Percentiles rank a stretch among this genome's conserved stretches.
phyloP scores from a whole-genome alignment of 176 grass and related monocot species.

The Lolium perenne region DNA sequence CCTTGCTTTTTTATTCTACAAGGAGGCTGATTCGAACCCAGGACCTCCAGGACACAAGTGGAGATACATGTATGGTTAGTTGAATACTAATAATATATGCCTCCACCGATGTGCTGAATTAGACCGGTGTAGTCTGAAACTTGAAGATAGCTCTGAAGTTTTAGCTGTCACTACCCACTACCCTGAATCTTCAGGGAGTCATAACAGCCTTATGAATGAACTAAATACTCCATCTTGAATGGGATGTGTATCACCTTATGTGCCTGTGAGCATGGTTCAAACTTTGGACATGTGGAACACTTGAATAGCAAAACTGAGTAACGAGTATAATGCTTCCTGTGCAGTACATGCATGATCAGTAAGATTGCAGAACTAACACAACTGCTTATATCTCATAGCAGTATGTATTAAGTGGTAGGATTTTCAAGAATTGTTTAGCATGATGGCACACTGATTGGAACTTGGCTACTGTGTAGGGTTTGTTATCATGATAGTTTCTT shows the following conservation, averaged over 20 bases:
- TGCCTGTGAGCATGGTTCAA: slow-evolving; percentile 20
- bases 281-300: background rate
- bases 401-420: background rate
- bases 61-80: background rate
- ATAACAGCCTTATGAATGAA: background rate
- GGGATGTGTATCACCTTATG: background rate
- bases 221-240: background rate
- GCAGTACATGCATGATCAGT: background rate
- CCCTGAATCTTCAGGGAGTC: background rate
- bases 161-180: background rate
- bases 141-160: slow-evolving; percentile 12
- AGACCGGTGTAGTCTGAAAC: slow-evolving; percentile 10
- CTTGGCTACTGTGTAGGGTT: background rate
- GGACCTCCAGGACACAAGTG: too few species aligned
- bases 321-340: background rate
- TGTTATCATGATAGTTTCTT: background rate
- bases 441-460: background rate
- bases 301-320: background rate
- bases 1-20: too few species aligned
- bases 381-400: background rate
- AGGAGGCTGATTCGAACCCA: too few species aligned
- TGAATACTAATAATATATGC: background rate
- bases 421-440: background rate
- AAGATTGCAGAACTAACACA: background rate
- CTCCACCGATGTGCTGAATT: background rate